Conservation (phyloP, 2,329 filamentous ascomycete species). For the Fusarium tricinctum region DNA sequence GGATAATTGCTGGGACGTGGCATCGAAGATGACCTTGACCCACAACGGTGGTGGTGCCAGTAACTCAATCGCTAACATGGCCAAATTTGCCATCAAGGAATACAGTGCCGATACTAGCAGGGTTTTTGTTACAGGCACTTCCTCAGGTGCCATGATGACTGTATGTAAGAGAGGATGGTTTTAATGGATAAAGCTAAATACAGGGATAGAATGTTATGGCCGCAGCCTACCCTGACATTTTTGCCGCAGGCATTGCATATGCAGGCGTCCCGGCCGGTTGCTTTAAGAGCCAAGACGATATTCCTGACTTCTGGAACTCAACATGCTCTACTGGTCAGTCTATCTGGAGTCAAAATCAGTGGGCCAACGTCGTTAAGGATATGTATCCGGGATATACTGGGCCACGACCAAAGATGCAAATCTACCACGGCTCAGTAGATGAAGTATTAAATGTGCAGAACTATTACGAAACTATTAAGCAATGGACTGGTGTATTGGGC, state of each 20-base stretch:
- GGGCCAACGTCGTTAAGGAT: constrained; percentile 58
- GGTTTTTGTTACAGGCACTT: constrained; percentile 62
- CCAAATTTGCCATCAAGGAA: constrained; percentile 61
- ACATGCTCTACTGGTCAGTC: constrained; percentile 66
- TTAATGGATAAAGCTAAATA: not conserved
- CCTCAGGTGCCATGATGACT: constrained; percentile 47
- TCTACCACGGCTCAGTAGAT: constrained; percentile 70
- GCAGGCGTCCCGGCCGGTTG: constrained; percentile 69
- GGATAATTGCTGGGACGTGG: constrained; percentile 71
- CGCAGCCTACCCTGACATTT: constrained; percentile 68
- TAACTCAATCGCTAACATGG: constrained; percentile 68
- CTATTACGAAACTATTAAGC: constrained; percentile 70
- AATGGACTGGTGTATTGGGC: constrained; percentile 67
- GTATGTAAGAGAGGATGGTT: not conserved
- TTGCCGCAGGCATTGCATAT: constrained; percentile 65
- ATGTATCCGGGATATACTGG: constrained; percentile 67
- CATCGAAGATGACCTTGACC: constrained; percentile 63
- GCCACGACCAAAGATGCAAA: constrained; percentile 68
- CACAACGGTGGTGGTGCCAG: constrained; percentile 66
- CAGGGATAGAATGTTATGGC: constrained; percentile 59
- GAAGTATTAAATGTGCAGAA: constrained; percentile 65
- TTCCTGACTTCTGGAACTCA: constrained; percentile 66
- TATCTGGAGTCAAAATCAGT: constrained; percentile 57
- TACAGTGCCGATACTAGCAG: constrained; percentile 63
- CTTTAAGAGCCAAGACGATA: constrained; percentile 59